phyloP scores from a whole-genome alignment of 2,329 filamentous ascomycete species.

The Daldinia sp. region DNA sequence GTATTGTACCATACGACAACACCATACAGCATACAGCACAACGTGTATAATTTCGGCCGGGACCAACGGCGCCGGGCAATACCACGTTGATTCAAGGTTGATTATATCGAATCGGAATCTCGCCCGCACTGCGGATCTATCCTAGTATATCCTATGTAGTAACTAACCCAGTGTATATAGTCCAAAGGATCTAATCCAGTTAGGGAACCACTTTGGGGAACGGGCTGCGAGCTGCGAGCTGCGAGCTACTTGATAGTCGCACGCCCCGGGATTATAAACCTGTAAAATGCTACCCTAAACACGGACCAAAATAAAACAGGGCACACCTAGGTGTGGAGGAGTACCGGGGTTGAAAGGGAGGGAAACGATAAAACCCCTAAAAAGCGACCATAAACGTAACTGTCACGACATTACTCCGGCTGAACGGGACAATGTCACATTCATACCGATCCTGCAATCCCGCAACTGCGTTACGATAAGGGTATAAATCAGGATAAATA shows the following conservation, averaged over 20 bases:
- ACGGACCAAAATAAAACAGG: slow-evolving; percentile 13
- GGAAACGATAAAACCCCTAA: neutral
- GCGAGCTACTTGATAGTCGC: slow-evolving; percentile 16
- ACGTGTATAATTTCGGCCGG: slow-evolving; percentile 13
- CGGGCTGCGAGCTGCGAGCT: neutral
- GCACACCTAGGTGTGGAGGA: slow-evolving; percentile 32
- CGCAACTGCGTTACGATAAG: slow-evolving; percentile 16
- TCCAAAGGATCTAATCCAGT: slow-evolving; percentile 4
- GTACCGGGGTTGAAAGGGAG: neutral
- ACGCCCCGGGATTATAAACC: slow-evolving; percentile 16
- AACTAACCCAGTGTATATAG: no score
- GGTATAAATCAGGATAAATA: slow-evolving; percentile 29
- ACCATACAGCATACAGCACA: slow-evolving; percentile 2
- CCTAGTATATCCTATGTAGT: slow-evolving; percentile 10
- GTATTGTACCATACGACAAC: no score
- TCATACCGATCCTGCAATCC: slow-evolving; percentile 36
- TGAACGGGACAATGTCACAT: slow-evolving; percentile 33
- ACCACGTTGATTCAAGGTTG: slow-evolving; percentile 29
- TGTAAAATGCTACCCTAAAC: slow-evolving; percentile 6
- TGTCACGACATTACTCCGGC: slow-evolving; percentile 21
- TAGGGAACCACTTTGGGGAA: slow-evolving; percentile 16
- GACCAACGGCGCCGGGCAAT: slow-evolving; percentile 16
- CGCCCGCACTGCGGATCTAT: slow-evolving; percentile 23
- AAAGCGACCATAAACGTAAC: no score
- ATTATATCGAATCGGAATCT: slow-evolving; percentile 24